Conservation (phyloP, 192 early-diverging fungal genomes). For the Lobosporangium transversale region DNA sequence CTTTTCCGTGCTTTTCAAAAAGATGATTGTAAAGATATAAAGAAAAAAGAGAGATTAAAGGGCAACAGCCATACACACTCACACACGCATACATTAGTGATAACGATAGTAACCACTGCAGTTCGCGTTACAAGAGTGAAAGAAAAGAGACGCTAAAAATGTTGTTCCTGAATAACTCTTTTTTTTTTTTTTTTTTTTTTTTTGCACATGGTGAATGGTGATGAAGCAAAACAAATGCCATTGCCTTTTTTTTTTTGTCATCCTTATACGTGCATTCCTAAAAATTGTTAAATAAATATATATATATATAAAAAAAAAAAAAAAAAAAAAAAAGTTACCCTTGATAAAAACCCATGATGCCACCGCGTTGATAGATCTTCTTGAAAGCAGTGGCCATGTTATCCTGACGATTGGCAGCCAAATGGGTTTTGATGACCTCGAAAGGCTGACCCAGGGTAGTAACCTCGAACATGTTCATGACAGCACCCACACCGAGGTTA, state of each 20-base stretch:
- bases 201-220: neutral
- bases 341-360: conserved; percentile 93
- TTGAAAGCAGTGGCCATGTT: conserved; percentile 74
- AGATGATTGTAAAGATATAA: no score
- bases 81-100: no score
- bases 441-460: conserved; percentile 95
- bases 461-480: conserved; percentile 91
- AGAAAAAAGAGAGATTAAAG: no score
- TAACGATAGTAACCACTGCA: no score
- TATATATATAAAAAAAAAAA: neutral
- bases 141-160: no score
- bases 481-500: conserved; percentile 90
- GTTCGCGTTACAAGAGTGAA: no score
- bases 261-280: neutral
- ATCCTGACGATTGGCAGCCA: conserved; percentile 93
- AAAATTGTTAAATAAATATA: neutral
- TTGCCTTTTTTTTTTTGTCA: neutral
- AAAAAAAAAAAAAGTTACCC: conserved; percentile 58
- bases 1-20: no score
- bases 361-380: conserved; percentile 86
- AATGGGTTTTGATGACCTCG: conserved; percentile 95
- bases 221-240: no score
- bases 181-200: conserved; percentile 3
- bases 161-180: no score
- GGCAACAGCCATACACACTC: no score